Evolutionary conservation across 2,329 filamentous ascomycete species (phyloP).

Genomic region (Aschersonia sp.): DNA sequence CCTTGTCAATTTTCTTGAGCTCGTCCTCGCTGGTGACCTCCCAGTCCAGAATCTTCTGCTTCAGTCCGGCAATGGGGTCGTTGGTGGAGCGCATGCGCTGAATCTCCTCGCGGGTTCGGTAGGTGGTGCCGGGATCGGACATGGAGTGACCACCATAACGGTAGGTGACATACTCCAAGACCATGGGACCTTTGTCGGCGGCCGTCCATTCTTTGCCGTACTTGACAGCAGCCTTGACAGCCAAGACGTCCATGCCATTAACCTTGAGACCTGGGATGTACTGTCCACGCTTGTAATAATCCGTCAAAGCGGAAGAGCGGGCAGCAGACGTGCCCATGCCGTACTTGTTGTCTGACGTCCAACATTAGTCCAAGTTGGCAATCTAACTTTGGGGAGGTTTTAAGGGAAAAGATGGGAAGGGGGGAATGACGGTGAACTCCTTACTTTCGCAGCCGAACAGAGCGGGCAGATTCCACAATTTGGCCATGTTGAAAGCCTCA

Average conservation of each 20-base stretch:
- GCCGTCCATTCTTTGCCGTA: slow-evolving; percentile 82
- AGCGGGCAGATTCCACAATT: slow-evolving; percentile 92
- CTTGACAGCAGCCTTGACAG: slow-evolving; percentile 89
- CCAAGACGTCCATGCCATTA: slow-evolving; percentile 98
- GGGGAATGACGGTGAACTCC: slow-evolving; percentile 20
- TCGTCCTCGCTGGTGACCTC: slow-evolving; percentile 81
- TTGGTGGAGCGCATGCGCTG: slow-evolving; percentile 99
- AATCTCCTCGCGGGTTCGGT: slow-evolving; percentile 98
- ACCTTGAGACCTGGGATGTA: slow-evolving; percentile 99
- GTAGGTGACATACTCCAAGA: slow-evolving; percentile 98
- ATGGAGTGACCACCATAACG: slow-evolving; percentile 98
- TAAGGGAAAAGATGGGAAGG: no score
- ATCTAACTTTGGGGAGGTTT: background rate
- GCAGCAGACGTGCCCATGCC: slow-evolving; percentile 96
- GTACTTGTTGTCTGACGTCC: slow-evolving; percentile 85
- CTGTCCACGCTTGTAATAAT: slow-evolving; percentile 99
- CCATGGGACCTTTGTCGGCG: slow-evolving; percentile 77
- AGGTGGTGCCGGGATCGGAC: slow-evolving; percentile 98
- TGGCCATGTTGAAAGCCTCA: slow-evolving; percentile 99
- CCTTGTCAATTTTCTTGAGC: slow-evolving; percentile 92
- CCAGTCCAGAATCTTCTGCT: slow-evolving; percentile 98
- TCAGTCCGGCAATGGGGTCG: slow-evolving; percentile 93
- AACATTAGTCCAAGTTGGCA: background rate
- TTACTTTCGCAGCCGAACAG: slow-evolving; percentile 97
- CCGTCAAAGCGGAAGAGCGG: slow-evolving; percentile 87